These are phyloP conservation scores for Pleomassaria siparia DNA, from an alignment of 2,329 filamentous ascomycete species.

Conservation along the genomic window DNA sequence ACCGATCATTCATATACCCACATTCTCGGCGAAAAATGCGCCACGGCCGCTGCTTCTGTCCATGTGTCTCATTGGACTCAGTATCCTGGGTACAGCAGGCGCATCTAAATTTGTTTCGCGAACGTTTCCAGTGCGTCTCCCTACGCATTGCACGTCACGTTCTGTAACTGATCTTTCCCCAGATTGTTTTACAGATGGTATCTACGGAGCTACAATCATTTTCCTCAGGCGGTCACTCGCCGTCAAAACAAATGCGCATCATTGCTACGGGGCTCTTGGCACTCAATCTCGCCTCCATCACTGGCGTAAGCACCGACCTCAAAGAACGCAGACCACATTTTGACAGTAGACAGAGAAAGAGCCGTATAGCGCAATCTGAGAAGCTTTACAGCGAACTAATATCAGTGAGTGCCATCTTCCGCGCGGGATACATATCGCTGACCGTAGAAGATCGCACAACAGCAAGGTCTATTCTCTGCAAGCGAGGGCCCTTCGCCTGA, in stretches of 20 bases:
- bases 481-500: constrained; percentile 42
- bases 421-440: constrained; percentile 7
- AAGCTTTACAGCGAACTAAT: constrained; percentile 56
- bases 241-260: constrained; percentile 48
- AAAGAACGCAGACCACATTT: background rate
- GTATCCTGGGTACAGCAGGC: constrained; percentile 54
- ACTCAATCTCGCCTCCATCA: constrained; percentile 53
- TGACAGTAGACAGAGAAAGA: constrained; percentile 32
- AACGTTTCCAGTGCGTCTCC: constrained; percentile 44
- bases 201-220: constrained; percentile 47
- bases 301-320: constrained; percentile 42
- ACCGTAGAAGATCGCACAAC: constrained; percentile 47
- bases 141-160: background rate
- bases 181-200: constrained; percentile 44
- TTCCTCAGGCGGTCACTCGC: constrained; percentile 42
- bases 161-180: background rate
- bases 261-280: constrained; percentile 53
- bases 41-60: constrained; percentile 51
- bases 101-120: constrained; percentile 53
- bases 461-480: constrained; percentile 53
- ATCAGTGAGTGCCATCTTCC: constrained; percentile 31
- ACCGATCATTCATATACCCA: constrained; percentile 56
- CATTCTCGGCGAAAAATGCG: constrained; percentile 54
- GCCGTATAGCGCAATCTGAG: constrained; percentile 51
- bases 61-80: constrained; percentile 57